Evolutionary conservation across 164 flowering plant species (phyloP).

Genomic region (Vitis rupestris): DNA sequence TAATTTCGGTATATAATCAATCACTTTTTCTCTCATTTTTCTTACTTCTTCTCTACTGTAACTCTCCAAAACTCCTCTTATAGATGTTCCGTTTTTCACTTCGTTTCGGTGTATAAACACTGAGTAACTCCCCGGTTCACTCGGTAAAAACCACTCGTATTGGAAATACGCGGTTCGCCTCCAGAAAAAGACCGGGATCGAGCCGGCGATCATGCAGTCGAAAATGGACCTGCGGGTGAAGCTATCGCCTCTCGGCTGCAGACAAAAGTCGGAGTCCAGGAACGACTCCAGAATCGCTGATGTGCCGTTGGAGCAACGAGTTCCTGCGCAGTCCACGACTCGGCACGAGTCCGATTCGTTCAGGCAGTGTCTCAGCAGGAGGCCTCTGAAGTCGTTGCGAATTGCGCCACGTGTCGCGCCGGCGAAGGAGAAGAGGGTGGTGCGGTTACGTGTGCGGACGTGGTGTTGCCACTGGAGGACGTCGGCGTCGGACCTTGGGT

Average conservation of each 20-base stretch:
- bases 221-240: constrained; percentile 89
- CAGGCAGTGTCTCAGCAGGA: constrained; percentile 55
- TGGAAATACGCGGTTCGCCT: constrained; percentile 74
- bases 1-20: constrained; percentile 64
- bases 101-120: constrained; percentile 74
- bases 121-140: constrained; percentile 70
- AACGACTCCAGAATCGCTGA: constrained; percentile 65
- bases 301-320: constrained; percentile 64
- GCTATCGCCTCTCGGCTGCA: constrained; percentile 96
- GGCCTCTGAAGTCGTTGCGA: constrained; percentile 65
- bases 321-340: constrained; percentile 54
- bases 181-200: constrained; percentile 97
- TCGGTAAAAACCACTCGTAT: constrained; percentile 87
- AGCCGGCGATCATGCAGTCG: constrained; percentile 97
- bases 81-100: constrained; percentile 65
- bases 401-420: constrained; percentile 65
- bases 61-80: constrained; percentile 54
- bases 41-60: constrained; percentile 44
- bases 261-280: constrained; percentile 74
- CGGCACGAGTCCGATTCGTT: constrained; percentile 48
- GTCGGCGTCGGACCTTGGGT: constrained; percentile 64
- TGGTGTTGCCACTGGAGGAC: constrained; percentile 63
- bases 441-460: constrained; percentile 47
- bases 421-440: constrained; percentile 68
- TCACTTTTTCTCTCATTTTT: constrained; percentile 75